phyloP scores from a whole-genome alignment of 2,329 filamentous ascomycete genomes.

The Tetracladium maxilliforme region DNA sequence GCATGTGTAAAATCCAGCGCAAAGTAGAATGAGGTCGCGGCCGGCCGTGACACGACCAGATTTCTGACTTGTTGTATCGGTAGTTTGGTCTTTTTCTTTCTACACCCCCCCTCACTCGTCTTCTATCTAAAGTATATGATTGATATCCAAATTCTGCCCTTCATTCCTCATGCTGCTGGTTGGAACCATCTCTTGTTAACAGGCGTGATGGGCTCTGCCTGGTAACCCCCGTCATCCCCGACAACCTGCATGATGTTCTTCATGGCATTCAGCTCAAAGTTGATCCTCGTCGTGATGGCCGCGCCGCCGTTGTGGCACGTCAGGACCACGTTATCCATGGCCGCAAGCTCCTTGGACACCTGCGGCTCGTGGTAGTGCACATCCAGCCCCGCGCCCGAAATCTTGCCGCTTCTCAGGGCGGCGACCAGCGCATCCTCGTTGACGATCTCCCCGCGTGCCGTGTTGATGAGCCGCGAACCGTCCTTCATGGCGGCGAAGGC shows the following conservation, averaged over 20 bases:
- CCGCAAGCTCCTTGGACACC: slow-evolving; percentile 15
- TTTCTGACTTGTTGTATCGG: no score
- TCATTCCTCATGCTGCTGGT: background rate
- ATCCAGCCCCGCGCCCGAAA: slow-evolving; percentile 31
- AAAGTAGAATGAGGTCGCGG: no score
- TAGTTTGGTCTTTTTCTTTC: no score
- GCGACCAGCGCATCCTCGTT: slow-evolving; percentile 29
- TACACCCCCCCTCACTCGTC: no score
- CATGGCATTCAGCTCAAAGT: slow-evolving; percentile 22
- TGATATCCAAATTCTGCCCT: background rate
- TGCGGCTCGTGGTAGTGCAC: slow-evolving; percentile 28
- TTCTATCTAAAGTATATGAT: no score
- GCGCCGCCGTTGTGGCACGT: slow-evolving; percentile 56
- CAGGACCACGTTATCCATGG: slow-evolving; percentile 26
- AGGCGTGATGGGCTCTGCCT: slow-evolving; percentile 7
- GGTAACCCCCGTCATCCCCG: slow-evolving; percentile 6
- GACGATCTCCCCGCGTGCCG: slow-evolving; percentile 31
- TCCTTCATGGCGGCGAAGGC: slow-evolving; percentile 31
- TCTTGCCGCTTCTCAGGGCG: slow-evolving; percentile 28
- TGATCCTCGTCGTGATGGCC: slow-evolving; percentile 31
- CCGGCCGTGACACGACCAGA: no score
- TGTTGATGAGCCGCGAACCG: slow-evolving; percentile 32
- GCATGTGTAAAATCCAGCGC: no score
- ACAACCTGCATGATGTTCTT: slow-evolving; percentile 17
- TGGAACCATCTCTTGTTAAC: slow-evolving; percentile 7